Conservation (phyloP, 345 rosid genomes). For the Firmiana major region DNA sequence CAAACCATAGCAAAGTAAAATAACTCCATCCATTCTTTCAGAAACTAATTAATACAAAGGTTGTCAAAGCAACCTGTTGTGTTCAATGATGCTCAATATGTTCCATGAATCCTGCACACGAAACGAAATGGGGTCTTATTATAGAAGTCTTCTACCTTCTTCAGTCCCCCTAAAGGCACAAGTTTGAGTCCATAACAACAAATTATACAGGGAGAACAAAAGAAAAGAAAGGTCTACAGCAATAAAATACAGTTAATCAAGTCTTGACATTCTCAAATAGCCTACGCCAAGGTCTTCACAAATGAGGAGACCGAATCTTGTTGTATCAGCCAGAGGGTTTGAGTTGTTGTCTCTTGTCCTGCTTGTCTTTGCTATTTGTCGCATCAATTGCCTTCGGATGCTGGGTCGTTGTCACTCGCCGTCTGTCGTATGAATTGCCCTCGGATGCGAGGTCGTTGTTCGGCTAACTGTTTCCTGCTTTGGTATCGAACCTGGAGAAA, state of each 20-base stretch:
- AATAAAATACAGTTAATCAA: constrained; percentile 1
- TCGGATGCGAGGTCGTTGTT: constrained; percentile 28
- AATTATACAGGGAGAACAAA: not conserved
- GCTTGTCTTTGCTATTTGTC: constrained; percentile 24
- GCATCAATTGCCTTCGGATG: constrained; percentile 27
- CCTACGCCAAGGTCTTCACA: not conserved
- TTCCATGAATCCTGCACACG: not conserved
- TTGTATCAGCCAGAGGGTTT: not conserved
- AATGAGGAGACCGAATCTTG: not conserved
- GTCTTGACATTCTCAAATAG: not conserved
- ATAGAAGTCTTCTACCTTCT: not conserved
- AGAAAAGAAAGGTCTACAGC: not conserved
- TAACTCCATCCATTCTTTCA: not conserved
- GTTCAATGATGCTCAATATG: constrained; percentile 7
- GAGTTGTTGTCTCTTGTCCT: constrained; percentile 17
- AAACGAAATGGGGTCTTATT: not conserved
- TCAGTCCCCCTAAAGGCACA: not conserved
- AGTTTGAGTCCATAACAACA: constrained; percentile 4
- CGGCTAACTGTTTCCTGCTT: constrained; percentile 33
- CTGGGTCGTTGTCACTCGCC: constrained; percentile 21
- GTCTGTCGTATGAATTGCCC: constrained; percentile 33
- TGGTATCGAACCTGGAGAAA: constrained; percentile 30
- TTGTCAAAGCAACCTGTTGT: not conserved
- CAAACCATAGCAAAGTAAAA: not conserved
- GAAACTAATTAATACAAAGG: not conserved